A percentile compares a stretch with the other conserved stretches of the same genome.
These are phyloP conservation scores for Cercospora zeina DNA, from an alignment of 2,329 filamentous ascomycete genomes.

Conservation along the genomic window DNA sequence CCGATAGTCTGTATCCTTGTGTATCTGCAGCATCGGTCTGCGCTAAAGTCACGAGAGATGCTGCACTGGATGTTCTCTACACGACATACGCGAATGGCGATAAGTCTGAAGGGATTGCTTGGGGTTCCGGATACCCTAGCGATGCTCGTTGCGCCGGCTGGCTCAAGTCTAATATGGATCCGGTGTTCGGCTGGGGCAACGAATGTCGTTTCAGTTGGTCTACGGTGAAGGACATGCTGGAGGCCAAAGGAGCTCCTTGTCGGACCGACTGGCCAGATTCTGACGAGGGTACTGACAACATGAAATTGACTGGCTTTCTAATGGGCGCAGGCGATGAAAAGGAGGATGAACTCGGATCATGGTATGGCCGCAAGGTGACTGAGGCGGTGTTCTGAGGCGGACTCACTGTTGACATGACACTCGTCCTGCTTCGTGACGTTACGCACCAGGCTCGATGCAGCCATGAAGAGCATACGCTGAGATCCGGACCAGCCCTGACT, in stretches of 20 bases:
- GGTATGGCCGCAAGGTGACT: conserved; percentile 76
- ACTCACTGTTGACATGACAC: background rate
- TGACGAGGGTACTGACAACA: conserved; percentile 66
- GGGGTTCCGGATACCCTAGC: conserved; percentile 93
- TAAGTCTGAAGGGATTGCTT: conserved; percentile 46
- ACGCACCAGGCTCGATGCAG: background rate
- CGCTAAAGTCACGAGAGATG: conserved; percentile 93
- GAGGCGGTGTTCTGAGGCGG: conserved; percentile 65
- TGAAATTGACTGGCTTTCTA: conserved; percentile 77
- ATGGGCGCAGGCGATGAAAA: conserved; percentile 47
- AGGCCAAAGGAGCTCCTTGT: conserved; percentile 65
- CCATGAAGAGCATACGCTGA: background rate
- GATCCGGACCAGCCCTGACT: background rate
- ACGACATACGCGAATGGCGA: conserved; percentile 50
- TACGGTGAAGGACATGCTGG: conserved; percentile 89
- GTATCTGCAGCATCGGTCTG: conserved; percentile 93
- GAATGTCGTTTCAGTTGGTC: conserved; percentile 96
- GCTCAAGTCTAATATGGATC: conserved; percentile 85
- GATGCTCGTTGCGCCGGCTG: conserved; percentile 78
- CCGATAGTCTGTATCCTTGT: conserved; percentile 86
- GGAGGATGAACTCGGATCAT: conserved; percentile 69
- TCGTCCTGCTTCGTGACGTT: background rate
- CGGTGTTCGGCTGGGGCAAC: conserved; percentile 89
- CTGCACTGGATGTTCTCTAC: conserved; percentile 78
- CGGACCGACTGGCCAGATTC: conserved; percentile 82